Evolutionary conservation across 2,329 filamentous ascomycete species (phyloP), one percentile per base, ranked within the genome.

Genomic region (Keithomyces neogunnii): DNA sequence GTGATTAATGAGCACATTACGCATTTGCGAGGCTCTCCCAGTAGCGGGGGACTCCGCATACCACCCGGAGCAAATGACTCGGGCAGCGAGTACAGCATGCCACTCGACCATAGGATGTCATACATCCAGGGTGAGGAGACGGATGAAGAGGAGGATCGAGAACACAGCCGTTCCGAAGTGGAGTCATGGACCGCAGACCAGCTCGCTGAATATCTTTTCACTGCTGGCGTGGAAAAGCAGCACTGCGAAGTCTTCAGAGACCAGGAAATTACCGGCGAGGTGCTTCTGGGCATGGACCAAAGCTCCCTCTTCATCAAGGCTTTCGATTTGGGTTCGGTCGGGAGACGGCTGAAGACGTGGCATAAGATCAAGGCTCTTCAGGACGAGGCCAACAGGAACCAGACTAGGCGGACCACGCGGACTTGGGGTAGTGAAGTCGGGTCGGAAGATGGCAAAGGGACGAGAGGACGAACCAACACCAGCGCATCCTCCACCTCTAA

Each of bases 1-100:
- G 92, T 97, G 53, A 97, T 97, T 61, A 86, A 97, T 66, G 92
- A 97, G 69, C 92, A 96, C 65, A 96, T 97, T 60, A 96, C 89
- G 42, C 88, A 96, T 65, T 80, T 97, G 56, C 74, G 79, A 55
- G 78, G 77, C 19, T 71, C 78, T 5, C 71, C 74, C 4, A 74
- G 69, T 54, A 77, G 73, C 54, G 78, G 80, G 30, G 68, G 65
- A 35, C 60, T 84, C 56, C 72, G 80, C 57, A 62, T 76, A 51
- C 69, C 71, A 48, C 69, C 77, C 42, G 88, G 82, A 55, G 69
- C 76, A 43, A 89, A 83, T 56, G 89, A 95, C 66, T 95, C 90
- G 2, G 87, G 85, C 47, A 96, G 89, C 70, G 89, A 95, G 65
- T 96, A 96, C 68, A 95, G 90, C 69, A 88, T 82, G 54, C 83